phyloP scores from a whole-genome alignment of 2,329 filamentous ascomycete species.

The Botrytis paeoniae region DNA sequence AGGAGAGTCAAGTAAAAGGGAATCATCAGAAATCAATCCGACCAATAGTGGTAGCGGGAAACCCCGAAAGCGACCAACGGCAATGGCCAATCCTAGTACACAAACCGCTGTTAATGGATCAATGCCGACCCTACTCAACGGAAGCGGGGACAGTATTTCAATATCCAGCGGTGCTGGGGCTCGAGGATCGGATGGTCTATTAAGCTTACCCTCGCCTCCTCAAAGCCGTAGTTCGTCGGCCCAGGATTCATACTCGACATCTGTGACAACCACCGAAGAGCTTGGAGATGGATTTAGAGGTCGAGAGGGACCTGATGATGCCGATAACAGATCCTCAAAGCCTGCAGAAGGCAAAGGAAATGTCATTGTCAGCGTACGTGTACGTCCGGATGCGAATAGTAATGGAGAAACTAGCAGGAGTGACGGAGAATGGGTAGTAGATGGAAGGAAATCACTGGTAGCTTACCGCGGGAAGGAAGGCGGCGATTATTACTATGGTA shows the following conservation, averaged over 20 bases:
- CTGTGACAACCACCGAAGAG: slow-evolving; percentile 85
- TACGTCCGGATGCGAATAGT: slow-evolving; percentile 75
- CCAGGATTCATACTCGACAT: slow-evolving; percentile 88
- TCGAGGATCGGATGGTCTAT: slow-evolving; percentile 70
- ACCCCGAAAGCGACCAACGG: slow-evolving; percentile 33
- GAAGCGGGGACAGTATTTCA: slow-evolving; percentile 72
- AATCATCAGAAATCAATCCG: slow-evolving; percentile 31
- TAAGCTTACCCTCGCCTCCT: slow-evolving; percentile 76
- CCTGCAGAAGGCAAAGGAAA: slow-evolving; percentile 78
- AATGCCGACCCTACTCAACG: slow-evolving; percentile 75
- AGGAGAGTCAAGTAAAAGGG: slow-evolving; percentile 29
- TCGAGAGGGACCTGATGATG: slow-evolving; percentile 30
- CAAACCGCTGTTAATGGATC: slow-evolving; percentile 39
- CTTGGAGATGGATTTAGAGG: slow-evolving; percentile 53
- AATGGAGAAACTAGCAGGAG: slow-evolving; percentile 56
- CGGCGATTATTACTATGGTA: slow-evolving; percentile 90
- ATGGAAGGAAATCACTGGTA: slow-evolving; percentile 77
- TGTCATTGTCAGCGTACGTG: slow-evolving; percentile 90
- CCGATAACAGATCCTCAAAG: slow-evolving; percentile 47
- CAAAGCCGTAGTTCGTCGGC: slow-evolving; percentile 90
- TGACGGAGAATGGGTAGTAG: slow-evolving; percentile 88
- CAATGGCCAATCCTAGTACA: slow-evolving; percentile 36
- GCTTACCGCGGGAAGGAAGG: slow-evolving; percentile 84
- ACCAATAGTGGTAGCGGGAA: slow-evolving; percentile 25
- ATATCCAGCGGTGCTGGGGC: slow-evolving; percentile 59